Evolutionary conservation across 106 monocot species (phyloP).

Genomic region (Phalaenopsis aphrodite): DNA sequence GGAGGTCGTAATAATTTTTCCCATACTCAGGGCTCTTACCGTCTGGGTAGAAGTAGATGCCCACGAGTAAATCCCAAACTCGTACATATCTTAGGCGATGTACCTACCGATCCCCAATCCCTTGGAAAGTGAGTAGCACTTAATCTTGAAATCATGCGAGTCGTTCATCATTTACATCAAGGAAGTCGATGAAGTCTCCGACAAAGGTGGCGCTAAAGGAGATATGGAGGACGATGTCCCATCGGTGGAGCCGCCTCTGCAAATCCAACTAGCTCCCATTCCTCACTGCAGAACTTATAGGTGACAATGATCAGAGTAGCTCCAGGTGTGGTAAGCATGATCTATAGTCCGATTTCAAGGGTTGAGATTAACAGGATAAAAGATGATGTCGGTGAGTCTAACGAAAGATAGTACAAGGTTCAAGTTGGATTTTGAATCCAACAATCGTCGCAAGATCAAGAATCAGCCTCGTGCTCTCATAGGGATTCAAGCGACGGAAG

Average conservation of each 20-base stretch:
- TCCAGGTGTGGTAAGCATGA: background rate
- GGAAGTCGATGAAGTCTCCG: slow-evolving; percentile 9
- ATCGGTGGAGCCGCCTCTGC: background rate
- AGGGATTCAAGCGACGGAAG: background rate
- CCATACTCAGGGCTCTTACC: slow-evolving; percentile 11
- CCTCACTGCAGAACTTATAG: background rate
- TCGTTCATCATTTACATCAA: slow-evolving; percentile 15
- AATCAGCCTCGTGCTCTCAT: background rate
- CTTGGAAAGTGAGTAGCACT: slow-evolving; percentile 11
- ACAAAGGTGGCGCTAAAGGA: background rate
- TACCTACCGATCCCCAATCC: slow-evolving; percentile 5
- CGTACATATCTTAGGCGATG: slow-evolving; percentile 12
- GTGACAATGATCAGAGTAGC: background rate
- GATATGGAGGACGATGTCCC: background rate
- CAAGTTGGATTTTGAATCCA: background rate
- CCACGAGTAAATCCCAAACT: slow-evolving; percentile 22
- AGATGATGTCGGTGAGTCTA: background rate
- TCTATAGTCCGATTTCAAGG: background rate
- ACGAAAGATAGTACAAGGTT: background rate
- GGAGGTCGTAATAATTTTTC: no score
- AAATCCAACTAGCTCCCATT: slow-evolving; percentile 11
- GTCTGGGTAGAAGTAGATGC: slow-evolving; percentile 21
- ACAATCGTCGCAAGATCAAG: background rate
- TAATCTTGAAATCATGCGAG: slow-evolving; percentile 22
- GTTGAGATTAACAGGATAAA: background rate